Percentiles rank a stretch among this genome's conserved stretches.
phyloP scores from a whole-genome alignment of 225 moss, liverwort and hornwort species.

The Pseudisothecium myosuroides region DNA sequence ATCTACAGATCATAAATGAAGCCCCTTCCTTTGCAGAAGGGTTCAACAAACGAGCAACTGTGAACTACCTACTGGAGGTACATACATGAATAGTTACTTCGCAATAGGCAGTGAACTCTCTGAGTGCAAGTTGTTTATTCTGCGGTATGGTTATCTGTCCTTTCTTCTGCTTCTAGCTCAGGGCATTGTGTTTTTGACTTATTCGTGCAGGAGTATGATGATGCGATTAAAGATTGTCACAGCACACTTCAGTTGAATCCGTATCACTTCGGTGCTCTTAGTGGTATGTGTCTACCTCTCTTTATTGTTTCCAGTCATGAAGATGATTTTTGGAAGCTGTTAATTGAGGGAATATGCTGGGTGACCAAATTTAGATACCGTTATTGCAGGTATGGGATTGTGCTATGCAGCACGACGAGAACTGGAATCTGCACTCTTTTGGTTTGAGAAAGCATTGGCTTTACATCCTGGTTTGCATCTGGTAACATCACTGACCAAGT shows the following conservation, averaged over 20 bases:
- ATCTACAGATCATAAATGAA: conserved; percentile 27
- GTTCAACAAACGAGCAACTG: conserved; percentile 56
- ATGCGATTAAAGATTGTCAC: conserved; percentile 46
- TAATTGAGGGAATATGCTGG: background rate
- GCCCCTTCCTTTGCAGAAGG: conserved; percentile 52
- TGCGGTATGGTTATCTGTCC: background rate
- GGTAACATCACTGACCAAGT: conserved; percentile 5
- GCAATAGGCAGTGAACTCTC: background rate
- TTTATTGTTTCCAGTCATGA: background rate
- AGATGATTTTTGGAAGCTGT: background rate
- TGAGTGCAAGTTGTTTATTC: background rate
- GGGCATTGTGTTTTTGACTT: background rate
- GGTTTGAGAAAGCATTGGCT: conserved; percentile 48
- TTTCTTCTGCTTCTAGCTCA: background rate
- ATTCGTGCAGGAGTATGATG: conserved; percentile 38
- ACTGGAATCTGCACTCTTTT: conserved; percentile 37
- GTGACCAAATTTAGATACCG: background rate
- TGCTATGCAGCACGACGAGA: conserved; percentile 48
- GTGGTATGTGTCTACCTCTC: conserved; percentile 11
- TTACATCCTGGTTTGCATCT: conserved; percentile 49
- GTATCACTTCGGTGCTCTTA: conserved; percentile 47
- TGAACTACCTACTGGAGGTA: conserved; percentile 46
- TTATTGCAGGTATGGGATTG: conserved; percentile 43
- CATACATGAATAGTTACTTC: background rate
- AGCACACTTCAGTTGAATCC: conserved; percentile 47